phyloP scores from a whole-genome alignment of 768 basidiomycete genomes.

The Austroboletus festivus region DNA sequence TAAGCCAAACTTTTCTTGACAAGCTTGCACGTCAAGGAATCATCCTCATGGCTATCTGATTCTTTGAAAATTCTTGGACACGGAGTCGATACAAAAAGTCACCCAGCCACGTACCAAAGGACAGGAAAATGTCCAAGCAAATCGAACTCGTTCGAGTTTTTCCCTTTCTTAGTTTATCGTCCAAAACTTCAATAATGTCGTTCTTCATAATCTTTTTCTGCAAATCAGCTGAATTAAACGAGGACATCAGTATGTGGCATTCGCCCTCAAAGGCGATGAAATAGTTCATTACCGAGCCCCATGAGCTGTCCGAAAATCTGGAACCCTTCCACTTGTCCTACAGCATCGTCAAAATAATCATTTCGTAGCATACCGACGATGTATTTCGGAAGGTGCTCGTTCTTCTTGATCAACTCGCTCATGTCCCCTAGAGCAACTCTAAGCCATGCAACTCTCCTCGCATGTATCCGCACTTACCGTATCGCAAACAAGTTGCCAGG shows the following conservation, averaged over 20 bases:
- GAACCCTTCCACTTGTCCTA: conserved; percentile 4
- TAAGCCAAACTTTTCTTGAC: conserved; percentile 8
- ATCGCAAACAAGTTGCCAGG: neutral
- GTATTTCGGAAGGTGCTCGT: conserved; percentile 1
- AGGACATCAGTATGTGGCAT: neutral
- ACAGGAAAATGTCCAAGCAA: conserved; percentile 22
- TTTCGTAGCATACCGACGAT: conserved; percentile 4
- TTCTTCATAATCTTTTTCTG: conserved; percentile 10
- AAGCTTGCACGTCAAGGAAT: conserved; percentile 12
- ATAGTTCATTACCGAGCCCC: conserved; percentile 1
- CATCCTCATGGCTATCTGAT: too few species aligned
- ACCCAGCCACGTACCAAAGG: conserved; percentile 19
- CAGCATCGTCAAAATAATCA: conserved; percentile 4
- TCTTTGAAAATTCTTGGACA: too few species aligned
- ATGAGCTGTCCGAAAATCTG: conserved; percentile 4
- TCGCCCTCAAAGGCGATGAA: too few species aligned
- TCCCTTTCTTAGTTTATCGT: conserved; percentile 13
- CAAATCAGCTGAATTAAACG: conserved; percentile 9
- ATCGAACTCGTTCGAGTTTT: conserved; percentile 22
- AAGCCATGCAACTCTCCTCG: neutral
- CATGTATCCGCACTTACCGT: neutral
- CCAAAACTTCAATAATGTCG: conserved; percentile 16
- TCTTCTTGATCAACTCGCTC: neutral
- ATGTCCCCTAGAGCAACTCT: conserved; percentile 1
- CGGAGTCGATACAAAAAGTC: too few species aligned